Base-by-base conservation (phyloP, 345 rosid species). In the Ailanthus altissimus region DNA sequence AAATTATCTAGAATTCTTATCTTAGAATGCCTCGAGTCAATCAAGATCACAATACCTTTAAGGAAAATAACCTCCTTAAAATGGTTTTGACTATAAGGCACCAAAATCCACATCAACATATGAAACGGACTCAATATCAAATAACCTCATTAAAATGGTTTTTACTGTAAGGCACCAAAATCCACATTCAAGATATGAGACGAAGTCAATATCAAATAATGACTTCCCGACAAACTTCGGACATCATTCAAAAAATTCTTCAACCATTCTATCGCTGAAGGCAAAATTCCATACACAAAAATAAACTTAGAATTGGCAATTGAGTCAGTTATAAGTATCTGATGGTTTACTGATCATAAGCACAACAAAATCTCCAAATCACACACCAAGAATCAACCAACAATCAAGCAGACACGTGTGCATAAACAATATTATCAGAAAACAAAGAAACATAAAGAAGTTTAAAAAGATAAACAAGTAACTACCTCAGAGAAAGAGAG, bases 401-500 rank as follows among this genome's bases (percentile, higher is more conserved):
- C 4, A 46, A 54, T 57, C 73, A 40, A 47, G 10, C 20, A 23
- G 11, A 56, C 45, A 42, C 36, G 25, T 47, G n/a, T 21, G 21
- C 47, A 56, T n/a, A 25, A 11, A 16, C 43, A 16, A 57, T 53
- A 46, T 9, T 32, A 32, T 32, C 38, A 53, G 64, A 15, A 63
- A 5, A 11, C 13, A 56, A 20, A 13, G n/a, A 15, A 25, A 67
- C 23, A 53, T 11, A 69, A 10, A 47, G 28, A 43, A n/a, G 59
- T n/a, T 54, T 40, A 58, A n/a, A 15, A 5, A 20, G 8, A 32
- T 15, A n/a, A 16, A 14, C 23, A 75, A 23, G 2, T 1, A n/a
- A 43, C 51, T 67, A 94, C 98, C 91, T 91, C 83, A 77, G 90
- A 79, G 38, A 81, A 56, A 62, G 92, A 88, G 70, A 84, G 57